Conservation (phyloP, 495 filamentous ascomycete species). For the Penicillium subrubescens region DNA sequence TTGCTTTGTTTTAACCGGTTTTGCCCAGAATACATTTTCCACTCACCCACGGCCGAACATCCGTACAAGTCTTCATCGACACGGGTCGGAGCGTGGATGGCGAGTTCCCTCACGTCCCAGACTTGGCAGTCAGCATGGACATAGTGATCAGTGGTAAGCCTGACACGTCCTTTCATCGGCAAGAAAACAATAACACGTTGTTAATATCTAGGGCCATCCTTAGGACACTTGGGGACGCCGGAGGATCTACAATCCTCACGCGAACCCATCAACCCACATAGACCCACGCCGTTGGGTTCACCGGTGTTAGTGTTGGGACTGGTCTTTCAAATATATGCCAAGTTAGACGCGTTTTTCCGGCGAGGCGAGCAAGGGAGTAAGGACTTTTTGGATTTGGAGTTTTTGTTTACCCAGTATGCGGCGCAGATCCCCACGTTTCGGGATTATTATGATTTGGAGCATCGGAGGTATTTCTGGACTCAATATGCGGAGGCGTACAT, state of each 20-base stretch:
- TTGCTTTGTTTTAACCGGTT: slow-evolving; percentile 10
- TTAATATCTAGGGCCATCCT: slow-evolving; percentile 13
- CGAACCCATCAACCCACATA: slow-evolving; percentile 23
- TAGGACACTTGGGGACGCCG: slow-evolving; percentile 26
- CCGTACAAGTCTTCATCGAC: slow-evolving; percentile 28
- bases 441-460: slow-evolving; percentile 22
- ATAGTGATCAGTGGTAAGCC: slow-evolving; percentile 27
- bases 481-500: slow-evolving; percentile 24
- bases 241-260: slow-evolving; percentile 27
- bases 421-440: slow-evolving; percentile 22
- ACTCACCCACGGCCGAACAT: slow-evolving; percentile 22
- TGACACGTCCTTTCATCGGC: not conserved
- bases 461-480: slow-evolving; percentile 22
- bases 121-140: slow-evolving; percentile 29
- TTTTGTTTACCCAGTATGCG: slow-evolving; percentile 25
- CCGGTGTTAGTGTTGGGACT: slow-evolving; percentile 24
- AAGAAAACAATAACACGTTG: slow-evolving; percentile 1
- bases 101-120: slow-evolving; percentile 25
- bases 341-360: slow-evolving; percentile 22
- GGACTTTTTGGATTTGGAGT: slow-evolving; percentile 28
- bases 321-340: slow-evolving; percentile 28
- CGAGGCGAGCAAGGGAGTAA: slow-evolving; percentile 26
- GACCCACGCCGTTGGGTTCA: slow-evolving; percentile 23
- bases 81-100: slow-evolving; percentile 21
- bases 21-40: slow-evolving; percentile 24